Evolutionary conservation across 225 moss, liverwort and hornwort genomes (phyloP).

Genomic region (Sphagnum tenellum): DNA sequence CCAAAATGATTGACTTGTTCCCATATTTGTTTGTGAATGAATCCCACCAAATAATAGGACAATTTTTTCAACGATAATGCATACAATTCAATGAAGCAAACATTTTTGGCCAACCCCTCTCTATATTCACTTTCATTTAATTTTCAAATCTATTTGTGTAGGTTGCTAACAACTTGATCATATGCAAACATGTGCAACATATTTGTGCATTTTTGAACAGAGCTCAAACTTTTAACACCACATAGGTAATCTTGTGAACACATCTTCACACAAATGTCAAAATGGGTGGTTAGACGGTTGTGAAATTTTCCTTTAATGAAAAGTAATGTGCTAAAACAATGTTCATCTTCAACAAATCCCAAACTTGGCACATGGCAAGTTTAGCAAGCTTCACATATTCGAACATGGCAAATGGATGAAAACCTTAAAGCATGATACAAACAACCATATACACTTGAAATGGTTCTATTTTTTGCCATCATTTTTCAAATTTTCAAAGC

Average conservation of each 20-base stretch:
- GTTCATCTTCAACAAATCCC: no score
- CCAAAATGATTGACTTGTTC: not conserved
- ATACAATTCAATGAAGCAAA: constrained; percentile 10
- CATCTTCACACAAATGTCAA: no score
- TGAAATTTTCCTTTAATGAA: no score
- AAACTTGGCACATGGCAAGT: no score
- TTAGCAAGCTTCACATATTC: no score
- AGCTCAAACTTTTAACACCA: not conserved
- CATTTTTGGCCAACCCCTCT: constrained; percentile 2
- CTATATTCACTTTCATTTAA: not conserved
- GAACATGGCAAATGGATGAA: no score
- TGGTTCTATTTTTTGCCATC: no score
- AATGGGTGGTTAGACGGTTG: no score
- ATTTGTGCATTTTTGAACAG: not conserved
- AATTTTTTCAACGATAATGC: constrained; percentile 8
- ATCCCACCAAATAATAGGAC: constrained; percentile 6
- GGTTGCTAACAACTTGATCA: not conserved
- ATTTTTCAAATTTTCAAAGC: no score
- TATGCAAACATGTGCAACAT: not conserved
- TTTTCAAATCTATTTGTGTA: not conserved
- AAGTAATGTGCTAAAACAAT: no score
- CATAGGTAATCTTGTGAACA: not conserved
- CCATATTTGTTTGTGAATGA: constrained; percentile 5
- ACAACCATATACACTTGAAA: no score
- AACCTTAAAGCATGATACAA: no score